Evolutionary conservation across 495 filamentous ascomycete genomes (phyloP).

Genomic region (Amphirosellinia nigrospora): DNA sequence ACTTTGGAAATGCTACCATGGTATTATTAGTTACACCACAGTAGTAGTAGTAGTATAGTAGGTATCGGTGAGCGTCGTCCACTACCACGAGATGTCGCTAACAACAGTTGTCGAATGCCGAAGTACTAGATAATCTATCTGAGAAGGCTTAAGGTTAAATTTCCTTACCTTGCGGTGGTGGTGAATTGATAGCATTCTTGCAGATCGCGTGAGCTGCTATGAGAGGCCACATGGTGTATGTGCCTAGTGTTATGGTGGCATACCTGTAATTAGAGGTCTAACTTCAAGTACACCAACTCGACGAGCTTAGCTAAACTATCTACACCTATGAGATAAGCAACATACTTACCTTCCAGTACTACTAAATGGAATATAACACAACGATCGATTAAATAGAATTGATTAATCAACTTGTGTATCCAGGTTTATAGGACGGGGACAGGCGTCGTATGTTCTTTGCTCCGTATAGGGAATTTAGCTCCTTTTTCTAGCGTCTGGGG

Average conservation of each 20-base stretch:
- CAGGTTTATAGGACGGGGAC: no score
- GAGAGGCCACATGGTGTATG: background rate
- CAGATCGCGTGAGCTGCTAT: no score
- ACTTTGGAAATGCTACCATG: no score
- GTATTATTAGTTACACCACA: no score
- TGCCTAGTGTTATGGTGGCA: background rate
- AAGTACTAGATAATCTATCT: background rate
- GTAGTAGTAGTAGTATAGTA: no score
- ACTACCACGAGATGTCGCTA: background rate
- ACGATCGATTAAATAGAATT: background rate
- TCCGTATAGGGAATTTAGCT: conserved; percentile 2
- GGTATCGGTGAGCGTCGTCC: background rate
- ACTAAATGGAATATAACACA: background rate
- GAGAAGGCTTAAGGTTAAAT: background rate
- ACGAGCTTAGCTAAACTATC: background rate
- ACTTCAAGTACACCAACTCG: background rate
- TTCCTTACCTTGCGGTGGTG: no score
- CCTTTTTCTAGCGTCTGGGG: conserved; percentile 8
- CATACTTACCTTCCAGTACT: background rate
- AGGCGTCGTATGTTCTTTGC: conserved; percentile 5
- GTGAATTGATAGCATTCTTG: no score
- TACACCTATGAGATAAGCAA: background rate
- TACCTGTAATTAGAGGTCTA: background rate
- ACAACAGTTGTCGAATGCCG: background rate
- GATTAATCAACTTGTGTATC: background rate